Evolutionary conservation across 345 rosid species (phyloP).

Genomic region (Corymbia maculata): DNA sequence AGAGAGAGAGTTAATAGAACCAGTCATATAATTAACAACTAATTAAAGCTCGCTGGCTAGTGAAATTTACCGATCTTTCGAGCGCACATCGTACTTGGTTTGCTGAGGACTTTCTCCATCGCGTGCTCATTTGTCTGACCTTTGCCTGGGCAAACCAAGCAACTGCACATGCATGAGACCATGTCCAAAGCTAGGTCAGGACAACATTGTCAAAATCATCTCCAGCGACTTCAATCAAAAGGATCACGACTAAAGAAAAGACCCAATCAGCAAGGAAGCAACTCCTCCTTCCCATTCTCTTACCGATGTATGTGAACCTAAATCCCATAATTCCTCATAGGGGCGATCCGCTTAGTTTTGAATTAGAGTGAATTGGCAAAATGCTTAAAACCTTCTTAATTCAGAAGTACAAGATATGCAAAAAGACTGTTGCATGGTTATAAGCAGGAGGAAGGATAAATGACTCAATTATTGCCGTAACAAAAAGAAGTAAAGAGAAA

Average conservation of each 20-base stretch:
- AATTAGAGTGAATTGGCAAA: neutral
- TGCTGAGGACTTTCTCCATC: neutral
- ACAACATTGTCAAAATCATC: neutral
- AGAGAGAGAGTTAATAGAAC: neutral
- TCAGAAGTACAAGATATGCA: neutral
- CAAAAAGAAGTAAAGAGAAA: neutral
- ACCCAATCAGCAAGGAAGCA: neutral
- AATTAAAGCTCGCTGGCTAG: neutral
- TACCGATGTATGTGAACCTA: neutral
- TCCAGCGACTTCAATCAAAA: neutral
- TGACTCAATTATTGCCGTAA: neutral
- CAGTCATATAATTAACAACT: neutral
- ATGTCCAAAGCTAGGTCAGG: neutral
- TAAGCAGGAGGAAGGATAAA: neutral
- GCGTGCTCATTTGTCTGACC: neutral
- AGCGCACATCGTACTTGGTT: neutral
- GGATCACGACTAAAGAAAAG: neutral
- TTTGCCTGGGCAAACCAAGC: neutral
- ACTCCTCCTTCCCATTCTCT: neutral
- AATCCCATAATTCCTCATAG: neutral
- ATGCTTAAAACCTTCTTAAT: neutral
- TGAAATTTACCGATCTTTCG: neutral
- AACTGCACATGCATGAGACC: neutral
- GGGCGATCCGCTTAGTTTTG: neutral
- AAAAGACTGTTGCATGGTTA: neutral